Base-by-base conservation (phyloP, 2,329 filamentous ascomycete species). In the Phialemoniopsis sp. region DNA sequence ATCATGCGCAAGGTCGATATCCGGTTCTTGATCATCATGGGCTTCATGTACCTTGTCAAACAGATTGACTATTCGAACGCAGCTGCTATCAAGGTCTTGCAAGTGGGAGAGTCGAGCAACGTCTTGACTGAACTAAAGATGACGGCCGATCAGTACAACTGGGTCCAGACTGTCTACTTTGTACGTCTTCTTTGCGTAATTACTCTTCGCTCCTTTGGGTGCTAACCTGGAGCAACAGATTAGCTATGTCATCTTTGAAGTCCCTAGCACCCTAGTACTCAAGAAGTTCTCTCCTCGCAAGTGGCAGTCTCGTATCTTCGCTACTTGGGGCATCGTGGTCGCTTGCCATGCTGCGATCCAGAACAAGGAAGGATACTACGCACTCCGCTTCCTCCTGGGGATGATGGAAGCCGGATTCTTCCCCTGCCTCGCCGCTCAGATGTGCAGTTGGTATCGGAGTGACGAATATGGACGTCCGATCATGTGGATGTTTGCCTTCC, bases 391-490 rank as follows among this genome's bases (percentile, higher is more conserved):
- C 19, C 36, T 42, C 12, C 32, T 38, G 10, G 36, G 39, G 34
- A 36, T n/a, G n/a, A n/a, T n/a, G 37, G 43, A 45, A 29, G 39
- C 43, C 9, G 43, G 43, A 4, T 17, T 45, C n/a, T 45, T 45
- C 29, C 43, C 43, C 10, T 16, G 13, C 2, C 12, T 45, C 13
- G 36, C 40, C 31, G 42, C 39, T 6, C 39, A 41, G n/a, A 37
- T 45, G 9, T 28, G 21, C 10, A 36, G 32, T 32, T 45, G 43
- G 43, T 45, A 45, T 35, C 39, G 43, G 13, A 37, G 19, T 16
- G 43, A 45, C 34, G 43, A 45, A 29, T 30, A 39, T 17, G 37
- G 26, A 19, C 32, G 34, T 17, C 39, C 43, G 4, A 32, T 42
- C n/a, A 37, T 42, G 39, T 39, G 34, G 36, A 16, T 45, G 10